phyloP scores from a whole-genome alignment of 768 basidiomycete genomes.

The Mycena alexandri region DNA sequence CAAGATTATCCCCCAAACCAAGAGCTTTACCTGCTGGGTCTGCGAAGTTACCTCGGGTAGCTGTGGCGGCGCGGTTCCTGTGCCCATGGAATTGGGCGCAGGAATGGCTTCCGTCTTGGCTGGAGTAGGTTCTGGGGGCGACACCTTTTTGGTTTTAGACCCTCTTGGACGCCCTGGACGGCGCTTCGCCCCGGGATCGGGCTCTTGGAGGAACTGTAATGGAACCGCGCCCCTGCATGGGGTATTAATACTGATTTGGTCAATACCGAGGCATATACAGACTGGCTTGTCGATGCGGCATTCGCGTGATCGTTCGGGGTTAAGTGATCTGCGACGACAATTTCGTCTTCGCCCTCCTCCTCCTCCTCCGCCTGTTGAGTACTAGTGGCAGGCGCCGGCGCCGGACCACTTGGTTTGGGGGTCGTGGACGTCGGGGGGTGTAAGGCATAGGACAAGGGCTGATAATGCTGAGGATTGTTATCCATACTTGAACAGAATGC shows the following conservation, averaged over 20 bases:
- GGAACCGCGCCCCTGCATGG: slow-evolving; percentile 12
- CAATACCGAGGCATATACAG: slow-evolving; percentile 35
- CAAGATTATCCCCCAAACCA: neutral
- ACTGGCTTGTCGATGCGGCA: slow-evolving; percentile 50
- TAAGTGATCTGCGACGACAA: slow-evolving; percentile 77
- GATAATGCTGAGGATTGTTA: slow-evolving; percentile 86
- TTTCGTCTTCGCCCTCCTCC: slow-evolving; percentile 83
- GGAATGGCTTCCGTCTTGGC: slow-evolving; percentile 23
- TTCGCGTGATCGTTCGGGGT: slow-evolving; percentile 60
- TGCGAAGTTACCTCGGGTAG: slow-evolving; percentile 52
- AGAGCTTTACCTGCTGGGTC: slow-evolving; percentile 30
- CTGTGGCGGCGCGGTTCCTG: slow-evolving; percentile 50
- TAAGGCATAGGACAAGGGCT: slow-evolving; percentile 84
- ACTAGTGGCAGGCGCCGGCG: slow-evolving; percentile 7
- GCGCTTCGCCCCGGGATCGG: slow-evolving; percentile 64
- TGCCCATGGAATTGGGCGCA: slow-evolving; percentile 24
- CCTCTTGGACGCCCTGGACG: slow-evolving; percentile 85
- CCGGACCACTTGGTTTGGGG: slow-evolving; percentile 42
- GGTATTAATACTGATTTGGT: slow-evolving; percentile 7
- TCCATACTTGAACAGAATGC: slow-evolving; percentile 54
- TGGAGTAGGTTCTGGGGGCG: slow-evolving; percentile 9
- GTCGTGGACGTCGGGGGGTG: slow-evolving; percentile 63
- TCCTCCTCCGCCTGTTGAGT: slow-evolving; percentile 62
- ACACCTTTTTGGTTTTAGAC: slow-evolving; percentile 76
- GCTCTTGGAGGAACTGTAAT: slow-evolving; percentile 46